A percentile compares a stretch with the other conserved stretches of the same genome.
phyloP scores from a whole-genome alignment of 225 moss, liverwort and hornwort species.

The Physcomitrium patens region DNA sequence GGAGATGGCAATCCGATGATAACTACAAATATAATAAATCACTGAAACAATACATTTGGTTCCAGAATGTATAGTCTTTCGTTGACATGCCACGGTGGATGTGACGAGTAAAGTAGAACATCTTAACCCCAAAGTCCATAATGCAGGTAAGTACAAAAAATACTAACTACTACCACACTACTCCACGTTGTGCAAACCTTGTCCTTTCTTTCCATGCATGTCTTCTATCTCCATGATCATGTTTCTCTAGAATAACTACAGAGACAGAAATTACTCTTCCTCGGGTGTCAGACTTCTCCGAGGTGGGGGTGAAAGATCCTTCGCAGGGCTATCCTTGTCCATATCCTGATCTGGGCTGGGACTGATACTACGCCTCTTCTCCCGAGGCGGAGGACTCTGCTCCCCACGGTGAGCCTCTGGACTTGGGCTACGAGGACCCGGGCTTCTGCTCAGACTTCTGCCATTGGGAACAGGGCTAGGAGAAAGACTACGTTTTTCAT shows the following conservation, averaged over 20 bases:
- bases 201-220: slow-evolving; percentile 13
- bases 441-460: slow-evolving; percentile 75
- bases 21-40: too few relatives aligned
- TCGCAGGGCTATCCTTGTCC: slow-evolving; percentile 56
- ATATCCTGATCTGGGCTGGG: slow-evolving; percentile 53
- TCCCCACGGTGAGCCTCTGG: slow-evolving; percentile 41
- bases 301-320: slow-evolving; percentile 34
- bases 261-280: slow-evolving; percentile 42
- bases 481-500: slow-evolving; percentile 51
- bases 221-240: slow-evolving; percentile 8
- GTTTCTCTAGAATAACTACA: slow-evolving; percentile 34
- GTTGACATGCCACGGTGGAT: neutral
- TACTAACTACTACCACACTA: slow-evolving; percentile 57
- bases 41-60: too few relatives aligned
- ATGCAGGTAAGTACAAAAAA: slow-evolving; percentile 42
- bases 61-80: neutral
- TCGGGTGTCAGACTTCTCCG: slow-evolving; percentile 46
- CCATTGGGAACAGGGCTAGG: slow-evolving; percentile 62
- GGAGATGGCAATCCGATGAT: too few relatives aligned
- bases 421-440: slow-evolving; percentile 50
- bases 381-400: slow-evolving; percentile 38
- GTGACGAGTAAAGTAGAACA: neutral
- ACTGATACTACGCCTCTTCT: slow-evolving; percentile 63
- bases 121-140: slow-evolving; percentile 5
- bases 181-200: slow-evolving; percentile 25